Evolutionary conservation across 2,329 filamentous ascomycete species (phyloP).

Genomic region (Sclerotinia minor): DNA sequence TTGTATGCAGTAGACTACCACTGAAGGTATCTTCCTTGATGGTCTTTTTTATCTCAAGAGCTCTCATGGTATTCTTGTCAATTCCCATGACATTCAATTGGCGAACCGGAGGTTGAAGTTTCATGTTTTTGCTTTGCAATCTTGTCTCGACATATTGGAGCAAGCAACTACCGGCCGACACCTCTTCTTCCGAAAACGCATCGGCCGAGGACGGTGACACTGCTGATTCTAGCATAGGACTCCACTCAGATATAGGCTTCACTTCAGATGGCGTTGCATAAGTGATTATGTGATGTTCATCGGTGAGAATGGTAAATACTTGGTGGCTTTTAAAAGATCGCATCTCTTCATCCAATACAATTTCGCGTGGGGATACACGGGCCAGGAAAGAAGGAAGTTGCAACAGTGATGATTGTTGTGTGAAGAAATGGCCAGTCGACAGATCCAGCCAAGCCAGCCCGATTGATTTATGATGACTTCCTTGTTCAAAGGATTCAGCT

Average conservation of each 20-base stretch:
- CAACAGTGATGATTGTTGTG: constrained; percentile 69
- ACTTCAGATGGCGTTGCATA: constrained; percentile 56
- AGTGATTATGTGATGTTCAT: constrained; percentile 75
- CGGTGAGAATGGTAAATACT: constrained; percentile 67
- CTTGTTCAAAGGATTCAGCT: neutral
- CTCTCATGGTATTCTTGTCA: constrained; percentile 86
- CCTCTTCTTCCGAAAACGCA: constrained; percentile 67
- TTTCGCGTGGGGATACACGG: constrained; percentile 79
- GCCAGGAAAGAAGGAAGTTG: constrained; percentile 79
- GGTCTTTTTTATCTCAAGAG: constrained; percentile 85
- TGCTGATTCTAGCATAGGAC: constrained; percentile 72
- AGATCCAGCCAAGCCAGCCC: constrained; percentile 93
- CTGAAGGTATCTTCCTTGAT: constrained; percentile 75
- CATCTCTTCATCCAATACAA: constrained; percentile 70
- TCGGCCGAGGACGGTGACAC: constrained; percentile 54
- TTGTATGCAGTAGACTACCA: constrained; percentile 86
- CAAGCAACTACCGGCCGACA: constrained; percentile 75
- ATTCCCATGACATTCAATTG: constrained; percentile 83
- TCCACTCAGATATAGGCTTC: constrained; percentile 58
- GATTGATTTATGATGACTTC: constrained; percentile 47
- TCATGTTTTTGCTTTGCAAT: constrained; percentile 74
- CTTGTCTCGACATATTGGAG: constrained; percentile 81
- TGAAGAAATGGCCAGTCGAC: constrained; percentile 92
- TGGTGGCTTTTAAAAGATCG: constrained; percentile 58
- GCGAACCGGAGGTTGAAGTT: constrained; percentile 78